These are phyloP conservation scores for Trichoderma sp. DNA, from an alignment of 2,329 filamentous ascomycete genomes.

Conservation along the genomic window DNA sequence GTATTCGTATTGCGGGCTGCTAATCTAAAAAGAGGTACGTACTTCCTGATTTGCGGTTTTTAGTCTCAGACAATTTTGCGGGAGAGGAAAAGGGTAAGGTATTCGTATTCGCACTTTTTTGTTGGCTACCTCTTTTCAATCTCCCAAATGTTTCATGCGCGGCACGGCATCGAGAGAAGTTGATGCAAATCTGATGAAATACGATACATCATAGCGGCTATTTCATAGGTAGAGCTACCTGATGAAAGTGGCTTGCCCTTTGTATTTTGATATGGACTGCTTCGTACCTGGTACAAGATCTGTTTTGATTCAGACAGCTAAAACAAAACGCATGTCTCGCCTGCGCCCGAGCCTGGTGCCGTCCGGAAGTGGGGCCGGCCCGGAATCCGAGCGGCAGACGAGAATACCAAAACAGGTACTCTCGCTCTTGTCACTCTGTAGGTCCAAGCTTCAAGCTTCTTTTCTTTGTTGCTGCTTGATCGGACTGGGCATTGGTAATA, in stretches of 20 bases:
- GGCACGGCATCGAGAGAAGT: background rate
- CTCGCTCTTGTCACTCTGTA: background rate
- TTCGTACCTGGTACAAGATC: background rate
- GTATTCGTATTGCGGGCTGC: background rate
- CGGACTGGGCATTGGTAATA: background rate
- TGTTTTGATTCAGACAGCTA: background rate
- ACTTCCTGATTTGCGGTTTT: background rate
- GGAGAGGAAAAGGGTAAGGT: background rate
- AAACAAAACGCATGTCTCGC: background rate
- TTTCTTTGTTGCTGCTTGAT: background rate
- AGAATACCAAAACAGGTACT: background rate
- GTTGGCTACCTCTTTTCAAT: background rate
- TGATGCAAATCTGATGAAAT: background rate
- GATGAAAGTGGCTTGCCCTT: background rate
- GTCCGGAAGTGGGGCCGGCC: conserved; percentile 11
- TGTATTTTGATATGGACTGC: accelerated
- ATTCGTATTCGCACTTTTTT: background rate
- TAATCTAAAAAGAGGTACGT: background rate
- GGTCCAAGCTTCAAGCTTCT: background rate
- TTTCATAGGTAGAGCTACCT: background rate
- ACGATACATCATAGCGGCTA: background rate
- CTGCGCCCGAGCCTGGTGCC: background rate
- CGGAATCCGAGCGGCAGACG: conserved; percentile 6
- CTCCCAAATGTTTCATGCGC: background rate
- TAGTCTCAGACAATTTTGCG: background rate